Conservation (phyloP, 164 flowering plant genomes). For the Vitis amurensis region DNA sequence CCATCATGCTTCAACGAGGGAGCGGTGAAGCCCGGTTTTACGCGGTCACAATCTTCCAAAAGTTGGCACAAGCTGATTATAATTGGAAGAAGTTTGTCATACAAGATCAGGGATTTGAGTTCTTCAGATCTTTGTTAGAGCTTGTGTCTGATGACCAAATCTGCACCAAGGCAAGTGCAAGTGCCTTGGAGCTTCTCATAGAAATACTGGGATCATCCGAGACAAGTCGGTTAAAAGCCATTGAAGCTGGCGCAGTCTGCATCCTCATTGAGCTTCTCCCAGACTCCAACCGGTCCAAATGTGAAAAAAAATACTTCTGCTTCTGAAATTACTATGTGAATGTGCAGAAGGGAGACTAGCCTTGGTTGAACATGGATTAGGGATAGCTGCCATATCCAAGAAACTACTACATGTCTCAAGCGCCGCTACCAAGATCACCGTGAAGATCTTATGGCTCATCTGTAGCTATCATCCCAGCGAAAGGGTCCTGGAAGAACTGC, state of each 20-base stretch:
- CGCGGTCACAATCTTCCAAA: constrained; percentile 34
- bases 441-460: constrained; percentile 57
- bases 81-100: constrained; percentile 31
- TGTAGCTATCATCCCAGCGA: constrained; percentile 41
- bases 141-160: constrained; percentile 54
- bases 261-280: constrained; percentile 62
- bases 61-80: constrained; percentile 27
- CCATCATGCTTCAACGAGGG: constrained; percentile 58
- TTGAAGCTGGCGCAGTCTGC: constrained; percentile 68
- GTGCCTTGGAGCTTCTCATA: constrained; percentile 50
- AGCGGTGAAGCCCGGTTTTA: constrained; percentile 55
- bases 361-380: constrained; percentile 57
- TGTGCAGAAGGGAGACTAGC: constrained; percentile 72
- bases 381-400: constrained; percentile 50
- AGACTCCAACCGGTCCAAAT: constrained; percentile 41
- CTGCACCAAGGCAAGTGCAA: constrained; percentile 43
- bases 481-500: constrained; percentile 60
- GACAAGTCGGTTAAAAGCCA: constrained; percentile 42
- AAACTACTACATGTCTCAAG: constrained; percentile 50
- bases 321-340: constrained; percentile 51
- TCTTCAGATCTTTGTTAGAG: constrained; percentile 64
- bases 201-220: constrained; percentile 38
- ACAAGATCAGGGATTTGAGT: constrained; percentile 42
- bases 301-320: constrained; percentile 59
- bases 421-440: constrained; percentile 42